A percentile compares a stretch with the other conserved stretches of the same genome.
These are phyloP conservation scores for Dichomitus squalens DNA, from an alignment of 1,284 basidiomycete species.

Conservation along the genomic window DNA sequence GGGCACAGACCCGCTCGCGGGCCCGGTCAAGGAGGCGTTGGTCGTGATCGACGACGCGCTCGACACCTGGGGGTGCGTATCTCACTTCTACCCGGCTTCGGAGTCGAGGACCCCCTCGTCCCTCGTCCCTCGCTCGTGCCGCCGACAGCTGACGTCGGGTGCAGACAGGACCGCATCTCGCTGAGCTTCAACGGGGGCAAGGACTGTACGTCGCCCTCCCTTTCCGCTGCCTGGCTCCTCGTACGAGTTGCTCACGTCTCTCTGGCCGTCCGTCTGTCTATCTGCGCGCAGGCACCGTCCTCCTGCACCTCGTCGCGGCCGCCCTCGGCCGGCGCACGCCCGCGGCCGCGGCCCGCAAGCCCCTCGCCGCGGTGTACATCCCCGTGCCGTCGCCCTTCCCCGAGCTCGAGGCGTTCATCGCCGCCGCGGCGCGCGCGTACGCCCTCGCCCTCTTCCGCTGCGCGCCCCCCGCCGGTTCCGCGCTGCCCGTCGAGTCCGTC, in stretches of 20 bases:
- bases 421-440: conserved; percentile 66
- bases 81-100: conserved; percentile 10
- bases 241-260: no score
- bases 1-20: conserved; percentile 55
- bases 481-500: conserved; percentile 47
- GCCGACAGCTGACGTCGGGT: conserved; percentile 6
- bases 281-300: conserved; percentile 76
- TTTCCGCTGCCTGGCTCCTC: neutral
- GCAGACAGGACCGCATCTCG: conserved; percentile 67
- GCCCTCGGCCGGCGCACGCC: conserved; percentile 54
- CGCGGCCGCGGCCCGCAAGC: conserved; percentile 38
- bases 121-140: neutral
- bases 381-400: conserved; percentile 88
- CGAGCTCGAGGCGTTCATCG: conserved; percentile 85
- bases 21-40: conserved; percentile 73
- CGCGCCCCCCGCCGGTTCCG: conserved; percentile 33
- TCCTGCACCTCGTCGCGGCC: conserved; percentile 88
- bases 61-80: conserved; percentile 74
- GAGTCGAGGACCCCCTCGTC: neutral
- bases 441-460: conserved; percentile 79
- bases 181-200: conserved; percentile 99
- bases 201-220: conserved; percentile 75
- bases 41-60: conserved; percentile 78
- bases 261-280: neutral
- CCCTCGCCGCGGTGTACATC: conserved; percentile 85